Evolutionary conservation across 2,329 filamentous ascomycete genomes (phyloP).

Genomic region (Fusarium odoratissimum): DNA sequence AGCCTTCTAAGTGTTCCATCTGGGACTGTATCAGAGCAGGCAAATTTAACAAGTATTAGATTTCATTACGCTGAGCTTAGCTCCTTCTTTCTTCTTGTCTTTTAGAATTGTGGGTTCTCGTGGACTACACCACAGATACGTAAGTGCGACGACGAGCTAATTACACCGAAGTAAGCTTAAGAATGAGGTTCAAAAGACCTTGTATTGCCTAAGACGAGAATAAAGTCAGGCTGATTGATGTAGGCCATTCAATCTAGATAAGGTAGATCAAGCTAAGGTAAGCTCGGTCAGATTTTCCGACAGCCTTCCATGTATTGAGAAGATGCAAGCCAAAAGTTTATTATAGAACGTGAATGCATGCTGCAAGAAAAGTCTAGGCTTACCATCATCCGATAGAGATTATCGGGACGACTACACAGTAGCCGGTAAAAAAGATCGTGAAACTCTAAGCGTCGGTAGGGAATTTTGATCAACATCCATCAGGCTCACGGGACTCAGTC

Average conservation of each 20-base stretch:
- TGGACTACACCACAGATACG: fast-evolving
- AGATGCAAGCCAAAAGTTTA: background rate
- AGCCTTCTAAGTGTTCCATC: background rate
- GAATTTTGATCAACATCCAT: background rate
- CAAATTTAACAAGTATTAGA: background rate
- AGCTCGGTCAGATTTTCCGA: background rate
- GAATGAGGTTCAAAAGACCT: background rate
- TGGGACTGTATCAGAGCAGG: background rate
- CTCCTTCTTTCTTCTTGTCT: background rate
- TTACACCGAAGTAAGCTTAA: background rate
- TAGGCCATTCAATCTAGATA: background rate
- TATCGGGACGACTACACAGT: fast-evolving
- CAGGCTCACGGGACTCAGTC: background rate
- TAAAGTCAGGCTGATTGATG: background rate
- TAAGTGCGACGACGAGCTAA: background rate
- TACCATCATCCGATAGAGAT: background rate
- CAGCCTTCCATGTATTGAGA: background rate
- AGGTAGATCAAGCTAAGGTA: background rate
- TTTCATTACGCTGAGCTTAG: background rate
- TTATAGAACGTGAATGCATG: background rate
- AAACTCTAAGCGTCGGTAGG: no score
- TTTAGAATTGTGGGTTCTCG: background rate
- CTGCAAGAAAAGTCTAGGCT: background rate
- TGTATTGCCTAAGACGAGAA: background rate
- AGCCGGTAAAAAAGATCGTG: fast-evolving